These are phyloP conservation scores for Sporothrix dimorphospora DNA, from an alignment of 2,329 filamentous ascomycete genomes.

Conservation along the genomic window DNA sequence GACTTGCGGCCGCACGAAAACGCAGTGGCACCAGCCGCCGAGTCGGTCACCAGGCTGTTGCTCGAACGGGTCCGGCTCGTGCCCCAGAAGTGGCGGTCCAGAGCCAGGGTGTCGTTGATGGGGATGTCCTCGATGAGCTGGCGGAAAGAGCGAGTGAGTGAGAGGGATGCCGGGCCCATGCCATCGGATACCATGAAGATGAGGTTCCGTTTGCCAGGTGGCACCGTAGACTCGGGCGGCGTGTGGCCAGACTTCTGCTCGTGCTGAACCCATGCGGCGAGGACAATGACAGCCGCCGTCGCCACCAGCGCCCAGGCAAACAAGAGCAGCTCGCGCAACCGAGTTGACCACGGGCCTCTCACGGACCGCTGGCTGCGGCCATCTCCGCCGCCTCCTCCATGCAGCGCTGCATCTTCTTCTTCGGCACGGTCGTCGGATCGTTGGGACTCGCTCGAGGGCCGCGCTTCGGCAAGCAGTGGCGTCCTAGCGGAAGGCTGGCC, in stretches of 20 bases:
- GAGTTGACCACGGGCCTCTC: constrained; percentile 38
- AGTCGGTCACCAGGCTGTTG: constrained; percentile 88
- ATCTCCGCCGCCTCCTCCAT: constrained; percentile 26
- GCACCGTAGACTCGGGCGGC: constrained; percentile 30
- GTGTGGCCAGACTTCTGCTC: constrained; percentile 54
- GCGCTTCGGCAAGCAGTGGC: constrained; percentile 47
- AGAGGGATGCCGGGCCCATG: constrained; percentile 93
- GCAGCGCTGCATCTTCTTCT: constrained; percentile 42
- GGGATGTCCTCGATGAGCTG: constrained; percentile 77
- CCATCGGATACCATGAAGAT: constrained; percentile 99
- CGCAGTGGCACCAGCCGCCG: constrained; percentile 93
- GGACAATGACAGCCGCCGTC: constrained; percentile 75
- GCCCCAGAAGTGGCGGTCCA: constrained; percentile 90
- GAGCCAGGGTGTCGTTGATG: constrained; percentile 71
- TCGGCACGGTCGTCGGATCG: constrained; percentile 40
- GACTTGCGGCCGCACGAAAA: constrained; percentile 93
- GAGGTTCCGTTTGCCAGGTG: constrained; percentile 80
- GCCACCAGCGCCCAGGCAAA: constrained; percentile 84
- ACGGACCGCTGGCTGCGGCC: neutral
- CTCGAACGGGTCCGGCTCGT: constrained; percentile 84
- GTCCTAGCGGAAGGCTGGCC: constrained; percentile 47
- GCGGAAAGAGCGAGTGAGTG: constrained; percentile 82
- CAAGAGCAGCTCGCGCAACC: constrained; percentile 70
- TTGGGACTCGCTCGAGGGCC: constrained; percentile 38
- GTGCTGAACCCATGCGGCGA: constrained; percentile 79